These are phyloP conservation scores for Capsicum baccatum DNA, from an alignment of 257 asterid genomes.

Conservation along the genomic window DNA sequence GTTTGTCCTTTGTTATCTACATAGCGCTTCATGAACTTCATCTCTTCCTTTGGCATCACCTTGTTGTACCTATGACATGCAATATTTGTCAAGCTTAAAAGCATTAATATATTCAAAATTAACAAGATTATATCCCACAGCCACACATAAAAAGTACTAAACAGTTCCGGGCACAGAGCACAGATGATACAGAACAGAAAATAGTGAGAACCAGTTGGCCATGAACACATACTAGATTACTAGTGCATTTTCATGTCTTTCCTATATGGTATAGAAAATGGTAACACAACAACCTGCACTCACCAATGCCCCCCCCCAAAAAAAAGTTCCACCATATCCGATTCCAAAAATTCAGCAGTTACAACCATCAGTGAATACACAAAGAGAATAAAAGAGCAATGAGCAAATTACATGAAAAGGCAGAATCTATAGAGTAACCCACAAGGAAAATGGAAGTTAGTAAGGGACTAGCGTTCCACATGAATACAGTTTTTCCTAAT, in stretches of 20 bases:
- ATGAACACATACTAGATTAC: not conserved
- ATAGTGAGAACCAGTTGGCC: not conserved
- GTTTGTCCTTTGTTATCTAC: not conserved
- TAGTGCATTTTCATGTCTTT: not conserved
- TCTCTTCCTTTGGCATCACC: constrained; percentile 24
- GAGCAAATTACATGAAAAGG: not conserved
- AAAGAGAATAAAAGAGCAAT: not conserved
- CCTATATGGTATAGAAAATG: not conserved
- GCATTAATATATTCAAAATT: not conserved
- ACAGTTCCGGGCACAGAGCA: not conserved
- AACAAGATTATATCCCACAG: not conserved
- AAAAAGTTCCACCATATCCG: not conserved
- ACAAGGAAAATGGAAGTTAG: not conserved
- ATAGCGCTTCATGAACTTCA: not conserved
- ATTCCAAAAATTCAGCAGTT: constrained; percentile 1
- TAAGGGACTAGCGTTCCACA: constrained; percentile 3
- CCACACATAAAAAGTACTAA: not conserved
- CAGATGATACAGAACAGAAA: not conserved
- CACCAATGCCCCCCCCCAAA: not conserved
- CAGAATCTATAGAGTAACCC: not conserved
- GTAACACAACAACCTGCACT: not conserved
- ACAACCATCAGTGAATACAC: not conserved
- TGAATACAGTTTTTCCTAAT: not conserved
- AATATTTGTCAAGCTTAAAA: not conserved
- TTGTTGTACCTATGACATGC: not conserved